These are phyloP conservation scores for Dactylellina leptospora DNA, from an alignment of 2,329 filamentous ascomycete species.

Conservation along the genomic window DNA sequence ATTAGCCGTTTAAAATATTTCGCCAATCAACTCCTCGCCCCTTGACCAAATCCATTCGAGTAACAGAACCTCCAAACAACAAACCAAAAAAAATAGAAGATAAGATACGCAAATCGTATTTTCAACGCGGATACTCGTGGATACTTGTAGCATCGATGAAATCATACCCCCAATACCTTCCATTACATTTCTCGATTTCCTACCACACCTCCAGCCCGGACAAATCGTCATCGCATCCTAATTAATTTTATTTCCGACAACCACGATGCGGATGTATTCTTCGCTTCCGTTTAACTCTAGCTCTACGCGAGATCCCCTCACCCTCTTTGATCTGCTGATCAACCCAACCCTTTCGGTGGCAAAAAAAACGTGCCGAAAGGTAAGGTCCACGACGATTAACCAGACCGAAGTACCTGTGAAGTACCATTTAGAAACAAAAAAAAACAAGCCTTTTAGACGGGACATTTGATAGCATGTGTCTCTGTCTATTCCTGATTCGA, in stretches of 20 bases:
- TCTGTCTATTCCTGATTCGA: no score
- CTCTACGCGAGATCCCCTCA: background rate
- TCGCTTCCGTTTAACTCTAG: background rate
- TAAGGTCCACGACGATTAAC: background rate
- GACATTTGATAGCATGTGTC: no score
- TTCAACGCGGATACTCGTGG: background rate
- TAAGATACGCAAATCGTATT: background rate
- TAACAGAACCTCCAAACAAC: background rate
- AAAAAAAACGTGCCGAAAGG: slow-evolving; percentile 16
- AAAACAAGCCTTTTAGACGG: no score
- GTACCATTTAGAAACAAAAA: no score
- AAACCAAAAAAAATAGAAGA: background rate
- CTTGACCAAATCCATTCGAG: background rate
- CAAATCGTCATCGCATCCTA: background rate
- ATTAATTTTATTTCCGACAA: background rate
- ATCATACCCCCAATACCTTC: background rate
- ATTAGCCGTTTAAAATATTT: background rate
- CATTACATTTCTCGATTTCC: background rate
- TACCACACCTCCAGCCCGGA: background rate
- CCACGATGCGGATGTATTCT: no score
- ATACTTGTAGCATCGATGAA: background rate
- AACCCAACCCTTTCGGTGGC: background rate
- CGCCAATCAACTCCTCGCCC: background rate
- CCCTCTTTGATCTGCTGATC: background rate
- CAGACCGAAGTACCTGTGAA: background rate